Evolutionary conservation across 345 rosid species (phyloP), one percentile per base, ranked within the genome.

Genomic region (Acer saccharum): DNA sequence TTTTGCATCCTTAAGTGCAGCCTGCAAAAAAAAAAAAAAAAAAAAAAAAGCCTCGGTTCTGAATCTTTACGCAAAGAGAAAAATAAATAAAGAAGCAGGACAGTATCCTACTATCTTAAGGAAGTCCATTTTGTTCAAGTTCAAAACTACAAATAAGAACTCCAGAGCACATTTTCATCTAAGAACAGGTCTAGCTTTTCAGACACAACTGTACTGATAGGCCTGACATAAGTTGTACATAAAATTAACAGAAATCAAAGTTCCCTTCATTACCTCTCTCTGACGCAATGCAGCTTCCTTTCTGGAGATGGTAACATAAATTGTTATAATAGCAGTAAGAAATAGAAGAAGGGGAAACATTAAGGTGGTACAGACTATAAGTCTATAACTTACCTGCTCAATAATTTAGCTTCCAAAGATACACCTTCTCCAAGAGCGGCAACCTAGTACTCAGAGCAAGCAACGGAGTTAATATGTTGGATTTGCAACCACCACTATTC

Each of bases 261-360:
- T 44, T 69, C 57, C 46, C 41, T 23, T 41, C 18, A 41, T 46
- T 85, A 96, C 99, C 98, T 96, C 99, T 89, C 97, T 89, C 79
- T 92, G 98, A 65, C 95, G 97, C 84, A 94, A 83, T 76, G 95
- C 91, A 76, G 98, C 99, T 87, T 96, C 99, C 82, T 96, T 96
- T 81, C 99, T 96, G 90, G 77, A 81, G 64, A 80, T 80, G 74
- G 58, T 74, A 71, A 68, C 65, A 81, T 75, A 74, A 71, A 18
- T 62, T 58, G 39, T 77, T 68, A 82, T 43, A 43, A 69, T 68
- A 78, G 16, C 39, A 64, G 43, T 74, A 72, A 67, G 57, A 10
- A 46, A 71, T 20, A 62, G 25, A n/a, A 21, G 27, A 12, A 60
- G 74, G 20, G 64, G 43, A 58, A 32, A 17, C 62, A 68, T 27